These are phyloP conservation scores for Suillus luteus DNA, from an alignment of 768 basidiomycete species.

Conservation along the genomic window DNA sequence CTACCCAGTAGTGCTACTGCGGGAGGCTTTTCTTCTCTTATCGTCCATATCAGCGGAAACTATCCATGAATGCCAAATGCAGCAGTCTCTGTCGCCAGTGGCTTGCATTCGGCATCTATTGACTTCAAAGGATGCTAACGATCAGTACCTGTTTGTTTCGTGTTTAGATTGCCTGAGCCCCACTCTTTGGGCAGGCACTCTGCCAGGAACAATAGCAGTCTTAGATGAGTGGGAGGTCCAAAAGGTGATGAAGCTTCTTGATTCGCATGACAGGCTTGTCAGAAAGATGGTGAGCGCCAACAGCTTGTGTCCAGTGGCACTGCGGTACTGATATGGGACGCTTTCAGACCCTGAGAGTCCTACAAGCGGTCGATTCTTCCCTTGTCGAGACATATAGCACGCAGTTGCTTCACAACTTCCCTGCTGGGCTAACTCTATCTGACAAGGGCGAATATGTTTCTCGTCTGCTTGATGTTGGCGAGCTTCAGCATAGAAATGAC, in stretches of 20 bases:
- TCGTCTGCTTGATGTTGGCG: conserved; percentile 58
- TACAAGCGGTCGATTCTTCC: conserved; percentile 56
- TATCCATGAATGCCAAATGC: conserved; percentile 20
- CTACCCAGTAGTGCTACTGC: conserved; percentile 29
- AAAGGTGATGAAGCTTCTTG: conserved; percentile 65
- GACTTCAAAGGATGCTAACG: conserved; percentile 55
- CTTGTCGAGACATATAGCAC: conserved; percentile 61
- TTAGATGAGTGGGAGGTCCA: conserved; percentile 78
- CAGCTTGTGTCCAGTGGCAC: neutral
- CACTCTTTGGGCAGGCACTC: conserved; percentile 68
- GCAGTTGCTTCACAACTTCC: conserved; percentile 42
- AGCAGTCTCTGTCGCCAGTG: conserved; percentile 33
- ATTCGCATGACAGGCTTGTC: conserved; percentile 58
- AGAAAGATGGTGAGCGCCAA: conserved; percentile 54
- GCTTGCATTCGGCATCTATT: conserved; percentile 58
- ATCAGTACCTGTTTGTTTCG: conserved; percentile 64
- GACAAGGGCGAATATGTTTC: conserved; percentile 45
- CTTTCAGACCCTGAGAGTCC: conserved; percentile 58
- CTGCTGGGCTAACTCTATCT: conserved; percentile 32
- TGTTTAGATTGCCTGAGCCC: conserved; percentile 64
- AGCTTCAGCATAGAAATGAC: conserved; percentile 47
- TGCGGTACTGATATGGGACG: conserved; percentile 13
- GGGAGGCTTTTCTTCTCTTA: conserved; percentile 37
- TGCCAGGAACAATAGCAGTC: conserved; percentile 47
- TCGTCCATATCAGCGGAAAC: conserved; percentile 25